Evolutionary conservation across 805 yeast genomes (phyloP), one percentile per base, ranked within the genome.

Genomic region (Yarrowia sp.): DNA sequence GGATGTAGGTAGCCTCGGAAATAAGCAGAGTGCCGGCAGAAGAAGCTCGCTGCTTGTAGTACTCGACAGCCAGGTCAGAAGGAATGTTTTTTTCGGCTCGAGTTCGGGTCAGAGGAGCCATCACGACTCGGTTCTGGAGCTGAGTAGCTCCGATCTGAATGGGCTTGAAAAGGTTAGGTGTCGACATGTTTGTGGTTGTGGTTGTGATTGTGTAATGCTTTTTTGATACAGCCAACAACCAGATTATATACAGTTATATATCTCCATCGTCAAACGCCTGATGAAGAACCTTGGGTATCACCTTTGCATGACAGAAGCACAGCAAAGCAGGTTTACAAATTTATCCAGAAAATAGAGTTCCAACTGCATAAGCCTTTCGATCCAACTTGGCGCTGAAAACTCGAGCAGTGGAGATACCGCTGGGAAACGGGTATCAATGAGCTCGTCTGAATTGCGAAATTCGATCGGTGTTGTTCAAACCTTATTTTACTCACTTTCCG

Each of bases 1-100:
- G 75, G 17, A 80, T 79, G 69, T 78, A 79, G 0, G 87, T 81
- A n/a, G 85, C 90, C 71, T 87, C 92, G 10, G 87, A 76, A 67
- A 85, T 81, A 24, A 86, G 67, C 67, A 88, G 73, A 19, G 89
- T 81, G 17, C 91, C 91, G 24, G 83, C 81, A 65, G 75, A 74
- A 61, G 75, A 70, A 0, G 90, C 80, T 68, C 90, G 79, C 69
- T 84, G 83, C 35, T 72, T 76, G 71, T 88, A 88, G 72, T 87
- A 85, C 66, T 80, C 76, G 16, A 74, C 72, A 67, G 80, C 77
- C 65, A 82, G 77, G 38, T 81, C 83, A 4, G 80, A 75, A 10
- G 86, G 82, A 48, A 75, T 73, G 49, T 68, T 68, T 5, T 68
- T 69, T 4, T 69, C 70, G 49, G 76, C 74, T 69, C 87, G 76